Conservation (phyloP, 108 stramenopile species). For the Nitzschia putrida region DNA sequence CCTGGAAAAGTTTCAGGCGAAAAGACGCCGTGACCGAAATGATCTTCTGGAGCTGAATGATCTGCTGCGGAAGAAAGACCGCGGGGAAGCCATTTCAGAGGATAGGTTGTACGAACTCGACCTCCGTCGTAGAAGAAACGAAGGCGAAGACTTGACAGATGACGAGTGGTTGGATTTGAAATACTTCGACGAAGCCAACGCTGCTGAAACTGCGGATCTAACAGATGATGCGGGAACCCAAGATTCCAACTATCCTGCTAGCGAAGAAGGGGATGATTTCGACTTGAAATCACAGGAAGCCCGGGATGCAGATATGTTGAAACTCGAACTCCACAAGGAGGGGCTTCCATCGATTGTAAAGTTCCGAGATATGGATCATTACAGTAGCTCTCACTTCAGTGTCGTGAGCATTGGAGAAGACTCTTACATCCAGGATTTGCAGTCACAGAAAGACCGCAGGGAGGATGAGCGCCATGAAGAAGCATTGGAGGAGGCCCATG, state of each 20-base stretch:
- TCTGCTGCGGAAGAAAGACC: constrained; percentile 4
- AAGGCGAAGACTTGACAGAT: constrained; percentile 14
- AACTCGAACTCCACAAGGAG: constrained; percentile 12
- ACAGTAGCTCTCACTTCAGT: constrained; percentile 4
- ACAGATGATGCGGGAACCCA: constrained; percentile 4
- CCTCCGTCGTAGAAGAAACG: neutral
- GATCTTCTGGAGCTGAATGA: constrained; percentile 7
- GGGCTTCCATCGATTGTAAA: constrained; percentile 22
- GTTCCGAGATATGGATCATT: neutral
- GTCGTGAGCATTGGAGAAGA: constrained; percentile 20
- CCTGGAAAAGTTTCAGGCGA: constrained; percentile 8
- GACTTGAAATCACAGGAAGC: constrained; percentile 1
- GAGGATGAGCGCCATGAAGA: constrained; percentile 25
- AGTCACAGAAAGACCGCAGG: constrained; percentile 10
- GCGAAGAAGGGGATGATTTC: constrained; percentile 12
- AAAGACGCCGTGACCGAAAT: constrained; percentile 1
- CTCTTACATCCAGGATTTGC: constrained; percentile 20
- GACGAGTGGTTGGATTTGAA: constrained; percentile 18
- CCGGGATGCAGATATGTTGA: constrained; percentile 4
- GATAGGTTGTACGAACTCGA: constrained; percentile 21
- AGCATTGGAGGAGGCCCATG: constrained; percentile 33
- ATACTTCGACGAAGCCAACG: constrained; percentile 11
- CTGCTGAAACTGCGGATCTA: neutral
- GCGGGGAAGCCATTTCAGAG: constrained; percentile 16
- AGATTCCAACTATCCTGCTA: neutral